A percentile compares a stretch with the other conserved stretches of the same genome.
Evolutionary conservation across 1,139 yeast species (phyloP).

Genomic region (Kodamaea arcana): DNA sequence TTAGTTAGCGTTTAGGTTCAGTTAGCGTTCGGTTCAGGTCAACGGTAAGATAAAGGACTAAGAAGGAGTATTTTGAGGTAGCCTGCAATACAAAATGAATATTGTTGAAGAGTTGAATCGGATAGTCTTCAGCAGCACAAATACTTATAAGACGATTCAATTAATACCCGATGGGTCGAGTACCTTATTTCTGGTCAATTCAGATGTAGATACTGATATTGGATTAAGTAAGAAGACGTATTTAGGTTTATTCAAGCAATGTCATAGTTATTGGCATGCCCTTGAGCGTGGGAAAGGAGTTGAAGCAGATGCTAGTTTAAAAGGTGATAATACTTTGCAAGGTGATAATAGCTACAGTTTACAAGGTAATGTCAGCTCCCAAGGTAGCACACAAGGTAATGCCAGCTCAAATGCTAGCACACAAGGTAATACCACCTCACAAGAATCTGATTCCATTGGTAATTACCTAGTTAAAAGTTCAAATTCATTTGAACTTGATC

Average conservation of each 20-base stretch:
- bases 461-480: conserved; percentile 4
- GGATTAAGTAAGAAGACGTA: conserved; percentile 33
- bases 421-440: no score
- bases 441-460: conserved; percentile 5
- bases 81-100: conserved; percentile 3
- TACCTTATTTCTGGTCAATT: conserved; percentile 8
- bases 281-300: no score
- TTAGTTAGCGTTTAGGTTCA: no score
- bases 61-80: conserved; percentile 12
- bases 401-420: no score
- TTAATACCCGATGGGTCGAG: conserved; percentile 16
- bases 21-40: no score
- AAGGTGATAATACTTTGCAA: neutral
- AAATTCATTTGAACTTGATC: conserved; percentile 2
- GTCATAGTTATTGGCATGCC: conserved; percentile 32
- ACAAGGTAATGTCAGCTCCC: no score
- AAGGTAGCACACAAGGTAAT: no score
- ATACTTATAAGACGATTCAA: conserved; percentile 19
- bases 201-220: conserved; percentile 23
- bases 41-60: no score
- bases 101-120: conserved; percentile 8
- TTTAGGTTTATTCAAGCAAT: conserved; percentile 29
- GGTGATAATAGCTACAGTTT: neutral
- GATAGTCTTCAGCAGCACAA: neutral
- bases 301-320: no score